Evolutionary conservation across 768 basidiomycete species (phyloP).

Genomic region (Mycena chlorophos): DNA sequence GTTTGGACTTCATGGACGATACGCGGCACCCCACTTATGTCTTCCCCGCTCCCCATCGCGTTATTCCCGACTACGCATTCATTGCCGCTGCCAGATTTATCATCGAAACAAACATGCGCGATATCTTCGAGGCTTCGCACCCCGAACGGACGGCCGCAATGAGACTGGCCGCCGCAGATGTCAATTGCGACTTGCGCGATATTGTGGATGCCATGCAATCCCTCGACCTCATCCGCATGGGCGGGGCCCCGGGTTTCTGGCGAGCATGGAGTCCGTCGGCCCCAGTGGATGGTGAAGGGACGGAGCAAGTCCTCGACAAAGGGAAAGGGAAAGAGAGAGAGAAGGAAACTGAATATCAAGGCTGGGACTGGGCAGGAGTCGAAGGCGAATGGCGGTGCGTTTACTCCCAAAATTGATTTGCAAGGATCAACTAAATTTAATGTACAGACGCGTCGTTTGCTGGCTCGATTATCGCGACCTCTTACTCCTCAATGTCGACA

Average conservation of each 20-base stretch:
- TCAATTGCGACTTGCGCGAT: conserved; percentile 9
- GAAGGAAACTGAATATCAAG: conserved; percentile 25
- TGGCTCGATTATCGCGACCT: conserved; percentile 62
- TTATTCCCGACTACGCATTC: conserved; percentile 51
- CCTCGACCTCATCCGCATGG: conserved; percentile 41
- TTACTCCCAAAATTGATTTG: neutral
- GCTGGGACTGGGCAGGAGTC: conserved; percentile 64
- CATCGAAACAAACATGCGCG: conserved; percentile 52
- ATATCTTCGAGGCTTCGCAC: conserved; percentile 27
- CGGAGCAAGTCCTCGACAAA: conserved; percentile 7
- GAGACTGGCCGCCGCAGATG: conserved; percentile 10
- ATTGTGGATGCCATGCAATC: conserved; percentile 31
- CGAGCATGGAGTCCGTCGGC: conserved; percentile 22
- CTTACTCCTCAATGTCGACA: conserved; percentile 23
- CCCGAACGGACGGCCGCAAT: neutral
- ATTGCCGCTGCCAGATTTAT: conserved; percentile 51
- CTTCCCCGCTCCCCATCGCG: conserved; percentile 24
- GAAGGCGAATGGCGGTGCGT: conserved; percentile 55
- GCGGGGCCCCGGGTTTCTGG: conserved; percentile 45
- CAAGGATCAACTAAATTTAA: neutral
- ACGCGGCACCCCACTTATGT: conserved; percentile 22
- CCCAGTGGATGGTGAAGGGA: conserved; percentile 11
- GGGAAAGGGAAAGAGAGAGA: conserved; percentile 26
- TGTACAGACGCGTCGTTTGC: conserved; percentile 51
- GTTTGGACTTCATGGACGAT: conserved; percentile 22